These are phyloP conservation scores for Alternaria angustiovoidea DNA, from an alignment of 2,329 filamentous ascomycete genomes.

Conservation along the genomic window DNA sequence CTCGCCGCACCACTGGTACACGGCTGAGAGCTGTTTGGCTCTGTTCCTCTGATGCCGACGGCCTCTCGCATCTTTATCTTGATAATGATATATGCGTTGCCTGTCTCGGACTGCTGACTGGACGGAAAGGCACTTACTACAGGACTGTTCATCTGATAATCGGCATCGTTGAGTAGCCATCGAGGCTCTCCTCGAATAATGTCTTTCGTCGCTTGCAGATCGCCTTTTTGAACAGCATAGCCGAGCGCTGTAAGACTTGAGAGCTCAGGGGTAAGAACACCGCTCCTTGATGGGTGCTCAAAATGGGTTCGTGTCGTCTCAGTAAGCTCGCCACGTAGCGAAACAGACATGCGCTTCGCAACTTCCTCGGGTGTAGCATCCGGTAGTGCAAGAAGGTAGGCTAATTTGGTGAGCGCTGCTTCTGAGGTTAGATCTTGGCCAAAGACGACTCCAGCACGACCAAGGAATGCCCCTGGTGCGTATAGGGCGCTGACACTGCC, in stretches of 20 bases:
- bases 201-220: slow-evolving; percentile 70
- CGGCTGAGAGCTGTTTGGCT: slow-evolving; percentile 35
- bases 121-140: slow-evolving; percentile 50
- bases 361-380: slow-evolving; percentile 72
- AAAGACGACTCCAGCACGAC: slow-evolving; percentile 84
- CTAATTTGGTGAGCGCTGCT: slow-evolving; percentile 88
- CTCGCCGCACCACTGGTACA: slow-evolving; percentile 31
- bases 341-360: slow-evolving; percentile 73
- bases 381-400: slow-evolving; percentile 79
- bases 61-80: slow-evolving; percentile 37
- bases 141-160: slow-evolving; percentile 82
- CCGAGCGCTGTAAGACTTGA: slow-evolving; percentile 78
- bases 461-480: slow-evolving; percentile 68
- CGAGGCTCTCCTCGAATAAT: slow-evolving; percentile 72
- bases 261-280: slow-evolving; percentile 61
- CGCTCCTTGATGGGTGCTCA: slow-evolving; percentile 72
- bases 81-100: slow-evolving; percentile 35
- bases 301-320: slow-evolving; percentile 77
- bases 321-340: slow-evolving; percentile 85
- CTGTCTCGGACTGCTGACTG: slow-evolving; percentile 38
- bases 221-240: slow-evolving; percentile 78
- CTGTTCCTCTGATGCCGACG: slow-evolving; percentile 33
- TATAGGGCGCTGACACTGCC: slow-evolving; percentile 54
- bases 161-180: slow-evolving; percentile 75
- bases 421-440: slow-evolving; percentile 90